These are phyloP conservation scores for Corchorus olitorius DNA, from an alignment of 345 rosid species.

Conservation along the genomic window DNA sequence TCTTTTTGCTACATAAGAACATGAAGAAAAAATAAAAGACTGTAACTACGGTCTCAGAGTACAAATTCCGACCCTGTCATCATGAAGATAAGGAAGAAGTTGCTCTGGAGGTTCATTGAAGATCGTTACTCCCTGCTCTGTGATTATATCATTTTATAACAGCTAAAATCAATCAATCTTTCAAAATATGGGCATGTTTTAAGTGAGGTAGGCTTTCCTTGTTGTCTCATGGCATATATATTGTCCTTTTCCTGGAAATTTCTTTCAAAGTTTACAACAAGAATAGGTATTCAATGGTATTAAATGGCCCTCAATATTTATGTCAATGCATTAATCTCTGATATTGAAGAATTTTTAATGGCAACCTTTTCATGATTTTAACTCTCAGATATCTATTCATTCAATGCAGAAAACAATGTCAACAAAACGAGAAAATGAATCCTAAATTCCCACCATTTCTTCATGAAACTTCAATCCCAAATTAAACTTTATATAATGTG, in stretches of 20 bases:
- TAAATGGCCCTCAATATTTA: background rate
- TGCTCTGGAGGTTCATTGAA: too few relatives aligned
- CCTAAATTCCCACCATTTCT: slow-evolving; percentile 5
- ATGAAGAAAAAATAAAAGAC: too few relatives aligned
- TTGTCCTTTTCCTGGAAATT: background rate
- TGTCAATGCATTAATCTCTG: slow-evolving; percentile 3
- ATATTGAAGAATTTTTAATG: background rate
- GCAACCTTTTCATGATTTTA: slow-evolving; percentile 14
- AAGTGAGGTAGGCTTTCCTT: background rate
- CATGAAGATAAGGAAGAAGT: too few relatives aligned
- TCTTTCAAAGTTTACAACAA: background rate
- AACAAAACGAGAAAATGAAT: slow-evolving; percentile 2
- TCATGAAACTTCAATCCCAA: background rate
- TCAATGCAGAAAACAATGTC: background rate
- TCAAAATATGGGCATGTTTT: background rate
- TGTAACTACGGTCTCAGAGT: too few relatives aligned
- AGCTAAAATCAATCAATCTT: background rate
- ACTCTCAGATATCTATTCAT: slow-evolving; percentile 4
- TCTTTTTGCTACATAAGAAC: too few relatives aligned
- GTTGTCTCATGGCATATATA: background rate
- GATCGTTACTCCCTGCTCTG: too few relatives aligned
- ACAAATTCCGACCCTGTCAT: too few relatives aligned
- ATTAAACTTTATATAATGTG: background rate
- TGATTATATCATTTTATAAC: too few relatives aligned
- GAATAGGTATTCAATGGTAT: background rate